A percentile compares a stretch with the other conserved stretches of the same genome.
Evolutionary conservation across 441 rosid species (phyloP).

Genomic region (Manihot esculenta): DNA sequence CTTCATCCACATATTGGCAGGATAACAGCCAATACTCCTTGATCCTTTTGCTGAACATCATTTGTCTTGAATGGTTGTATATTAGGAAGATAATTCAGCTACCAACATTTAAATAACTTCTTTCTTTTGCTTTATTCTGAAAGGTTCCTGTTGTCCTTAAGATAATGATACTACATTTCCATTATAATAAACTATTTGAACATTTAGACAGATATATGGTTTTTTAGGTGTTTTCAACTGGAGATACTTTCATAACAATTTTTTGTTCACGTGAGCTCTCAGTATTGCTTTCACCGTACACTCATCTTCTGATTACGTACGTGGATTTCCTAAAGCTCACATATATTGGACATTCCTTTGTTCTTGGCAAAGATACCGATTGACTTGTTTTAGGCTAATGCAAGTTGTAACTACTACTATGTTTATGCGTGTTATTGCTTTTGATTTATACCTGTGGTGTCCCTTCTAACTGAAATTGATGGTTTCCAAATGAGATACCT

Average conservation of each 20-base stretch:
- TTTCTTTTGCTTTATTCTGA: background rate
- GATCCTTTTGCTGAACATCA: background rate
- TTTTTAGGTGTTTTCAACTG: background rate
- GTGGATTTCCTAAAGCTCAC: background rate
- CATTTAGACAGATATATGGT: background rate
- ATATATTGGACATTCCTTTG: background rate
- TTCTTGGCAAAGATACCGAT: background rate
- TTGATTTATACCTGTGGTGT: background rate
- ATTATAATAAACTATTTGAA: background rate
- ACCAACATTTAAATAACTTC: background rate
- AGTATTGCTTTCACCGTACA: background rate
- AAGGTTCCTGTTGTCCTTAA: background rate
- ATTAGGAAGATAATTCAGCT: background rate
- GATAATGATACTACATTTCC: background rate
- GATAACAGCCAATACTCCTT: background rate
- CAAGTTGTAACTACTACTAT: background rate
- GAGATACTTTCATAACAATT: background rate
- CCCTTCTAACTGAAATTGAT: constrained; percentile 1
- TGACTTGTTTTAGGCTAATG: background rate
- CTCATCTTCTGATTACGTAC: background rate
- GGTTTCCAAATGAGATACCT: constrained; percentile 8
- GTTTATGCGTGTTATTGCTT: background rate
- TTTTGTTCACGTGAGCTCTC: background rate
- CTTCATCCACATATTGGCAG: constrained; percentile 1
- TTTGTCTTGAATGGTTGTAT: background rate